Evolutionary conservation across 805 yeast genomes (phyloP).

Genomic region (Kurtzmaniella cleridarum): DNA sequence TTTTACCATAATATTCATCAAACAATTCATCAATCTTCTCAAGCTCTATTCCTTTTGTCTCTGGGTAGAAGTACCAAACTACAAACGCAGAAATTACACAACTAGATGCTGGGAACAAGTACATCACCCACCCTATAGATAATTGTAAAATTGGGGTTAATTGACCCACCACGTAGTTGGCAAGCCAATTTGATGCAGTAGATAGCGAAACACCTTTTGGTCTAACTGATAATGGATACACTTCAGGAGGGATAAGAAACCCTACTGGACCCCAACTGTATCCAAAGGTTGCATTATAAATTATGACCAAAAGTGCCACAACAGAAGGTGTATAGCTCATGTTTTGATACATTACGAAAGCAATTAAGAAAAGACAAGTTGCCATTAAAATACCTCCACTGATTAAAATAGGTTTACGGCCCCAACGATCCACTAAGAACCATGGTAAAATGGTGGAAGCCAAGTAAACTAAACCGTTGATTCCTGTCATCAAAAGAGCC

Average conservation of each 20-base stretch:
- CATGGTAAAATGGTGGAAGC: slow-evolving; percentile 39
- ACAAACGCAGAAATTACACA: slow-evolving; percentile 31
- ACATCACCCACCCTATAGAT: slow-evolving; percentile 36
- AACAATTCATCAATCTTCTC: slow-evolving; percentile 38
- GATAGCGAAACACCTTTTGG: slow-evolving; percentile 41
- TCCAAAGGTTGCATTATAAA: slow-evolving; percentile 41
- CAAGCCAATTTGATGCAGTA: slow-evolving; percentile 42
- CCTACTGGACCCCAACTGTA: slow-evolving; percentile 45
- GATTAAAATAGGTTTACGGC: slow-evolving; percentile 39
- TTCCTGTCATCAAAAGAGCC: slow-evolving; percentile 41
- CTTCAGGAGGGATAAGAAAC: slow-evolving; percentile 40
- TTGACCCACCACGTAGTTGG: slow-evolving; percentile 42
- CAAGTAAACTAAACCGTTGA: slow-evolving; percentile 35
- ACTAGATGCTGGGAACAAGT: slow-evolving; percentile 34
- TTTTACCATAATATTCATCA: slow-evolving; percentile 24
- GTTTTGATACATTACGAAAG: slow-evolving; percentile 30
- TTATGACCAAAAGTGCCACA: slow-evolving; percentile 36
- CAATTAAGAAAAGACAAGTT: slow-evolving; percentile 25
- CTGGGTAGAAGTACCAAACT: slow-evolving; percentile 35
- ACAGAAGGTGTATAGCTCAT: slow-evolving; percentile 27
- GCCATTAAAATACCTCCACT: slow-evolving; percentile 39
- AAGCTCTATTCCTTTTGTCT: slow-evolving; percentile 40
- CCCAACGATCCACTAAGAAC: slow-evolving; percentile 43
- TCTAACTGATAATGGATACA: slow-evolving; percentile 37
- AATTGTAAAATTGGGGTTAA: slow-evolving; percentile 39